phyloP scores from a whole-genome alignment of 495 filamentous ascomycete genomes.

The Zalerion maritima region DNA sequence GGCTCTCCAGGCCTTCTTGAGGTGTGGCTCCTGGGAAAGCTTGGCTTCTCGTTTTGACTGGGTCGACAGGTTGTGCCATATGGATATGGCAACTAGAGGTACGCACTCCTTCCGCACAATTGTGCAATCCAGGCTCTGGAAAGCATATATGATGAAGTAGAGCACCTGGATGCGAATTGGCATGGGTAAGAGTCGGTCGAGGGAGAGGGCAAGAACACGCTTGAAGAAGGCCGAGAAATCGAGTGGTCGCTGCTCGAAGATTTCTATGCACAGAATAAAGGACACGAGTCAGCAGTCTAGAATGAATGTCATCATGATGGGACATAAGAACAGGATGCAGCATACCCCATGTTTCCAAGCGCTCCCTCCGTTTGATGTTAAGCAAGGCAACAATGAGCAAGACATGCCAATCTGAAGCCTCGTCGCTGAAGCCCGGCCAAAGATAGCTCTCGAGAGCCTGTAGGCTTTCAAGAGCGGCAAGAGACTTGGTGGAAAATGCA shows the following conservation, averaged over 20 bases:
- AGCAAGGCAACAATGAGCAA: conserved; percentile 71
- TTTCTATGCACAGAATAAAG: too few species aligned
- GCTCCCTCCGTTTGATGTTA: conserved; percentile 77
- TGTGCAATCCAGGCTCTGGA: conserved; percentile 82
- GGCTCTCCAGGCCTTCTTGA: conserved; percentile 86
- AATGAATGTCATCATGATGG: neutral
- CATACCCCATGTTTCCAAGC: conserved; percentile 73
- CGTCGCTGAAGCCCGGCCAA: conserved; percentile 85
- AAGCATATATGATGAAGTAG: conserved; percentile 76
- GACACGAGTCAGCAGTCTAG: conserved; percentile 5
- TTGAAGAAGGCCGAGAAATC: conserved; percentile 88
- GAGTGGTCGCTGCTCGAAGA: conserved; percentile 60
- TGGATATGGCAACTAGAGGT: conserved; percentile 81
- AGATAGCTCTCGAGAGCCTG: conserved; percentile 88
- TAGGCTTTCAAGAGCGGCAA: conserved; percentile 76
- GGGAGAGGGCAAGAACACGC: conserved; percentile 74
- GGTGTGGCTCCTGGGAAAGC: conserved; percentile 50
- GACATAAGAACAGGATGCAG: neutral
- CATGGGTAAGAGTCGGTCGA: conserved; percentile 60
- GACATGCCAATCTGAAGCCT: conserved; percentile 81
- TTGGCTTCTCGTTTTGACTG: conserved; percentile 37
- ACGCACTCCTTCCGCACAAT: conserved; percentile 92
- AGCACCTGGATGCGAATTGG: conserved; percentile 65
- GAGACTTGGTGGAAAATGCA: conserved; percentile 56
- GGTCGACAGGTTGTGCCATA: conserved; percentile 84